Conservation (phyloP, 2,329 filamentous ascomycete species). For the Phialocephala subalpina region DNA sequence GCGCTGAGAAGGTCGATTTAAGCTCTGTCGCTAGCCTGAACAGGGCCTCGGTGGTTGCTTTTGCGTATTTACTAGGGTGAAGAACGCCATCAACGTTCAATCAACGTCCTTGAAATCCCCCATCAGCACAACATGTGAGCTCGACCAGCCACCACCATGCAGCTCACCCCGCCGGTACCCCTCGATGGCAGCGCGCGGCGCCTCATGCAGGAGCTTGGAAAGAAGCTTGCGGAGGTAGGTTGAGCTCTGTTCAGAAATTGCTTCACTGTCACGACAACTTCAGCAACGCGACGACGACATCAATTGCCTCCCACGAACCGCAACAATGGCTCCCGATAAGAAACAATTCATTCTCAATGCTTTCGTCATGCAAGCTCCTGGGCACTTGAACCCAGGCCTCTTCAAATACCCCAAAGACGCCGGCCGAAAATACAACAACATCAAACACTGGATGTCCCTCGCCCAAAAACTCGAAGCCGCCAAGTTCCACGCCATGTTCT, state of each 20-base stretch:
- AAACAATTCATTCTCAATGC: constrained; percentile 59
- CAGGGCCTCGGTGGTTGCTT: not conserved
- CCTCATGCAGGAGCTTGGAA: not conserved
- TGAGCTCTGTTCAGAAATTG: not conserved
- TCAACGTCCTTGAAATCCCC: constrained; percentile 19
- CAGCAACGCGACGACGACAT: constrained; percentile 9
- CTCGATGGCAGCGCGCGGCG: not conserved
- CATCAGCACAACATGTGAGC: not conserved
- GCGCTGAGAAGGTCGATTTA: not conserved
- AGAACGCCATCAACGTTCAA: constrained; percentile 35
- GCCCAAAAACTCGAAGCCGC: constrained; percentile 66
- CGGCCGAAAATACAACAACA: constrained; percentile 66
- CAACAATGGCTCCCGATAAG: constrained; percentile 36
- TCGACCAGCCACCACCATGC: not conserved
- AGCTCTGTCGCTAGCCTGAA: constrained; percentile 9
- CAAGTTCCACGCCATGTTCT: constrained; percentile 72
- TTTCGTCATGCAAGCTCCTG: constrained; percentile 57
- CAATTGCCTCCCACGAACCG: not conserved
- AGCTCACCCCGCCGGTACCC: no score
- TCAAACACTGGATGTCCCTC: constrained; percentile 67
- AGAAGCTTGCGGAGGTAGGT: not conserved
- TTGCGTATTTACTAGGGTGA: constrained; percentile 24
- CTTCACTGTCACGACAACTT: constrained; percentile 1
- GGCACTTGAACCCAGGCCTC: constrained; percentile 62
- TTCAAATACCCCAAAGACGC: constrained; percentile 72